A percentile compares a stretch with the other conserved stretches of the same genome.
Evolutionary conservation across 1,284 basidiomycete species (phyloP).

Genomic region (Cryptococcus maquisensis): DNA sequence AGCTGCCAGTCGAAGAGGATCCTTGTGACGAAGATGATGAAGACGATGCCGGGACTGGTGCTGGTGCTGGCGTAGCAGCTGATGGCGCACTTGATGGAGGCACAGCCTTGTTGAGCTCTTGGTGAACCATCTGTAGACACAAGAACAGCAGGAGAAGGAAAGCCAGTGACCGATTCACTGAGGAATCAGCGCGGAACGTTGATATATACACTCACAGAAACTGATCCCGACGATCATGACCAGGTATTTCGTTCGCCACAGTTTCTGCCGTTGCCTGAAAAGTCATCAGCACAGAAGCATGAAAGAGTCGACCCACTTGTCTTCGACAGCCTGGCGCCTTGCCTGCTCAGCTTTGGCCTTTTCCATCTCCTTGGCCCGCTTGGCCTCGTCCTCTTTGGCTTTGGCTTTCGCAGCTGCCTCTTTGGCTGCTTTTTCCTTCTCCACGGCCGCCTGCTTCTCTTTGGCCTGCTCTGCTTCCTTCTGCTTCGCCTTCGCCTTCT

Average conservation of each 20-base stretch:
- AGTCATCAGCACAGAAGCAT: neutral
- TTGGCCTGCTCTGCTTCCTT: conserved; percentile 17
- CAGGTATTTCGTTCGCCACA: conserved; percentile 32
- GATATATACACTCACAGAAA: conserved; percentile 17
- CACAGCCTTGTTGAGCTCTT: conserved; percentile 26
- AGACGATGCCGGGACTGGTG: conserved; percentile 1
- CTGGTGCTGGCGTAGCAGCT: neutral
- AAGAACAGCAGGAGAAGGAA: conserved; percentile 34
- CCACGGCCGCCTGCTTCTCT: conserved; percentile 22
- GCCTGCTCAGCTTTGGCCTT: conserved; percentile 8
- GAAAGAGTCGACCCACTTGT: conserved; percentile 6
- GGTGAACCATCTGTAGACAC: conserved; percentile 31
- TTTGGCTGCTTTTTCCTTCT: conserved; percentile 15
- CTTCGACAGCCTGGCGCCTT: conserved; percentile 15
- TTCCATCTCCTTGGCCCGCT: conserved; percentile 18
- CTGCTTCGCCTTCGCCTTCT: conserved; percentile 11
- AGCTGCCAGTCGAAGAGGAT: neutral
- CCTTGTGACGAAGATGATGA: conserved; percentile 5
- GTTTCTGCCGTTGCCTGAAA: conserved; percentile 29
- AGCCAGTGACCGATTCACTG: conserved; percentile 30
- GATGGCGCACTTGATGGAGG: conserved; percentile 2
- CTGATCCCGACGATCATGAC: conserved; percentile 40
- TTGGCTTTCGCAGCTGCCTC: conserved; percentile 21
- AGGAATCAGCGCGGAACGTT: neutral
- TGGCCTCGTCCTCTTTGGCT: conserved; percentile 18